phyloP scores from a whole-genome alignment of 345 rosid genomes.

The Rhizophora mangle region DNA sequence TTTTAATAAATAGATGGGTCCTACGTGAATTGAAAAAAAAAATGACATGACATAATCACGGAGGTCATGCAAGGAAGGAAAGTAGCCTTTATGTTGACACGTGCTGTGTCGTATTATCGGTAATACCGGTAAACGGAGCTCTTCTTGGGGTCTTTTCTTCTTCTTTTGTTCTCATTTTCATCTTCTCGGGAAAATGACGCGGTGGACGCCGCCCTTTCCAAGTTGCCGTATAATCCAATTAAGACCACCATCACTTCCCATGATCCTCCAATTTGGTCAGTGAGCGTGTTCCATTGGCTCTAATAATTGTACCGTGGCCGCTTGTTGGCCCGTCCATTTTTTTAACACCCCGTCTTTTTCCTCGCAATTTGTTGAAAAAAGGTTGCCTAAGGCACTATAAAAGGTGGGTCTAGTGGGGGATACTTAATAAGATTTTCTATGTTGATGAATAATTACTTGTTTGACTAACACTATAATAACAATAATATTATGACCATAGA shows the following conservation, averaged over 20 bases:
- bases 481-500: too few relatives aligned
- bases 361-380: conserved; percentile 12
- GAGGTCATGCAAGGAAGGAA: not conserved
- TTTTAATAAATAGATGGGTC: too few relatives aligned
- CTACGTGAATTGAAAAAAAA: too few relatives aligned
- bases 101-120: conserved; percentile 11
- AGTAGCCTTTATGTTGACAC: not conserved
- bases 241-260: not conserved
- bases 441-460: too few relatives aligned
- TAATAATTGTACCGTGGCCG: conserved; percentile 16
- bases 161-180: not conserved
- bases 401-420: not conserved
- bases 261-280: not conserved
- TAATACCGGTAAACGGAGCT: conserved; percentile 13
- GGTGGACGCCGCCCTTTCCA: conserved; percentile 8
- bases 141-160: too few relatives aligned
- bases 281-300: conserved; percentile 13
- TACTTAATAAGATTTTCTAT: not conserved
- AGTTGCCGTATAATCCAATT: conserved; percentile 1
- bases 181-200: not conserved
- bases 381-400: not conserved
- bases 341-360: not conserved
- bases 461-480: too few relatives aligned
- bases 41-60: conserved; percentile 4
- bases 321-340: conserved; percentile 19